Evolutionary conservation across 164 flowering plant genomes (phyloP).

Genomic region (Akebia trifoliata): DNA sequence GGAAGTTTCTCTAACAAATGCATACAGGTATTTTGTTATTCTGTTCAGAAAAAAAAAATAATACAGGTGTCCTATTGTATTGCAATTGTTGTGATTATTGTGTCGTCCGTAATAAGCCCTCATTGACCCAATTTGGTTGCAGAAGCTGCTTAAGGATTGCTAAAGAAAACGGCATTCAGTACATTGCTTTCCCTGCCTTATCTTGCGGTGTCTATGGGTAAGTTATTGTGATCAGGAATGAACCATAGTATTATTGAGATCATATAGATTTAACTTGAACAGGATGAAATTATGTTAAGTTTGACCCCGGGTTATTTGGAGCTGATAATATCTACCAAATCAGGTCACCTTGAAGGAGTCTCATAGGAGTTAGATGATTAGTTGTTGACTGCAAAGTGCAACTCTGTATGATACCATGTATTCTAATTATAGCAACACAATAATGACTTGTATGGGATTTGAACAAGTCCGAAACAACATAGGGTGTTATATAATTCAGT

Average conservation of each 20-base stretch:
- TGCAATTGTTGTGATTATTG: neutral
- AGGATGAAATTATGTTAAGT: neutral
- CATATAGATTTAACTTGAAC: neutral
- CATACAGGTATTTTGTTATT: slow-evolving; percentile 49
- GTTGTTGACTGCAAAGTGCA: too few species aligned
- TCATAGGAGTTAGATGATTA: too few species aligned
- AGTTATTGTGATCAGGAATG: slow-evolving; percentile 10
- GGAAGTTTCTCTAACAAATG: slow-evolving; percentile 52
- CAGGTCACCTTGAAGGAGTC: too few species aligned
- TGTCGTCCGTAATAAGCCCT: neutral
- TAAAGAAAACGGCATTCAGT: slow-evolving; percentile 67
- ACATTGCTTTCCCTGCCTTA: slow-evolving; percentile 89
- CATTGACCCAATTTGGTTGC: slow-evolving; percentile 19
- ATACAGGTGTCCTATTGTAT: neutral
- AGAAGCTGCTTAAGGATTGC: slow-evolving; percentile 77
- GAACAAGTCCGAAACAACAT: neutral
- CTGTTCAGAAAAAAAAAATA: neutral
- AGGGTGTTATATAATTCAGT: neutral
- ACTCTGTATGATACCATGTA: too few species aligned
- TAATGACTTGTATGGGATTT: neutral
- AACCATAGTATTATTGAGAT: neutral
- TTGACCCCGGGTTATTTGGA: neutral
- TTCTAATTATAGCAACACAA: too few species aligned
- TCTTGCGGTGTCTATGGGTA: slow-evolving; percentile 90
- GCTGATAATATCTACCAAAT: neutral